Evolutionary conservation across 2,329 filamentous ascomycete genomes (phyloP), one percentile per base, ranked within the genome.

Genomic region (Colletotrichum paranaense): DNA sequence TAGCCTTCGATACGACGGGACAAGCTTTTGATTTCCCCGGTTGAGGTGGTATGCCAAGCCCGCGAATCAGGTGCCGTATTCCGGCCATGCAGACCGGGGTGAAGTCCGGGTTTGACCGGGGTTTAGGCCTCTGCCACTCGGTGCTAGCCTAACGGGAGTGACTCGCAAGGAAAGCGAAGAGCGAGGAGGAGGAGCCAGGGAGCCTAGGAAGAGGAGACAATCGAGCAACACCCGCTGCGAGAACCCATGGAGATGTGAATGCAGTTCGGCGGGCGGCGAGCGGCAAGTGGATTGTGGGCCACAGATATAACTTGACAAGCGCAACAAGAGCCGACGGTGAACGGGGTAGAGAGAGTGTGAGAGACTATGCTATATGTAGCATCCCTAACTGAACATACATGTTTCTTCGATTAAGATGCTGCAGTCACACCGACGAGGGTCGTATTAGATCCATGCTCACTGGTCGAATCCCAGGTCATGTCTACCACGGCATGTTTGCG

Each of bases 11-110:
- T 66, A 70, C 67, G 70, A 73, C 60, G 55, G 70, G 56, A 65
- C 70, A 73, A 73, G 70, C 70, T 73, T 70, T 73, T 70, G 56
- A 66, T 66, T 65, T 66, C 35, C 67, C 67, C 56, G 60, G 67
- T 42, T 38, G 26, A 52, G 22, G 46, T 62, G 42, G 59, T 28
- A 49, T 66, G 70, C 70, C 70, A 73, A 73, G 70, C 26, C 70
- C 67, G 67, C 70, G 28, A 70, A 70, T 57, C 67, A 73, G 35
- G 56, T 66, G 67, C 67, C 67, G 70, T 66, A 28, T 65, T 66
- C 56, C 67, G 60, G 55, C 8, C 26, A 56, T 35, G 59, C 35
- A 38, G 46, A 49, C 70, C 53, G 53, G 59, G 68, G 26, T 58
- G 3, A 49, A 24, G 22, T 30, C 64, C 49, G 64, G 35, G 57